Percentiles rank a stretch among this genome's conserved stretches.
Conservation (phyloP, 1,284 basidiomycete genomes). For the Bondarzewia mesenterica region DNA sequence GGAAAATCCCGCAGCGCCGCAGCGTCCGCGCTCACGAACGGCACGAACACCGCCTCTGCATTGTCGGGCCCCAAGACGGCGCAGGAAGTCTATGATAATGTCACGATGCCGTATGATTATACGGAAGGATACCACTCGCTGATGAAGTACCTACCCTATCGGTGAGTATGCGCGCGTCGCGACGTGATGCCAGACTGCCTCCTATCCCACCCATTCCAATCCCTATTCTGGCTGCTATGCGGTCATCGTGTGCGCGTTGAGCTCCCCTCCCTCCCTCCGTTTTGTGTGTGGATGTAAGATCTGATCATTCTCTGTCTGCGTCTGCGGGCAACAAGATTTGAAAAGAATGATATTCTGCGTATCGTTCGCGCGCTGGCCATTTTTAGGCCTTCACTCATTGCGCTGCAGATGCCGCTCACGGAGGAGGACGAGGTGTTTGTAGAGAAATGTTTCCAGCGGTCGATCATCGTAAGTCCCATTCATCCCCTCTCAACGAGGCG, state of each 20-base stretch:
- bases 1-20: conserved; percentile 10
- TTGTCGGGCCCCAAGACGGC: conserved; percentile 22
- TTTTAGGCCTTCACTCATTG: conserved; percentile 91
- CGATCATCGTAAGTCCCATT: conserved; percentile 62
- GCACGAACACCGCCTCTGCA: conserved; percentile 9
- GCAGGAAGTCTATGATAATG: conserved; percentile 53
- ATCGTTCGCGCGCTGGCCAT: conserved; percentile 93
- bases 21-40: conserved; percentile 7
- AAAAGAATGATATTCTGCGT: conserved; percentile 91
- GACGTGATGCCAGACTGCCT: neutral
- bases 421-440: conserved; percentile 94
- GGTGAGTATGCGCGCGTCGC: conserved; percentile 42
- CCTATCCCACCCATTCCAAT: too few relatives aligned
- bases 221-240: too few relatives aligned
- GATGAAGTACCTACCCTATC: conserved; percentile 83
- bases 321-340: conserved; percentile 52
- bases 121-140: conserved; percentile 91
- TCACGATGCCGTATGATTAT: conserved; percentile 84
- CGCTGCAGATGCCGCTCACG: conserved; percentile 90
- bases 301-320: neutral
- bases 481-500: neutral
- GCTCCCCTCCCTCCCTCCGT: conserved; percentile 3
- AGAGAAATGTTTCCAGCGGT: conserved; percentile 91
- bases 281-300: conserved; percentile 4
- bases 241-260: neutral